These are phyloP conservation scores for Ophiostoma sp. DNA, from an alignment of 2,329 filamentous ascomycete species.

Conservation along the genomic window DNA sequence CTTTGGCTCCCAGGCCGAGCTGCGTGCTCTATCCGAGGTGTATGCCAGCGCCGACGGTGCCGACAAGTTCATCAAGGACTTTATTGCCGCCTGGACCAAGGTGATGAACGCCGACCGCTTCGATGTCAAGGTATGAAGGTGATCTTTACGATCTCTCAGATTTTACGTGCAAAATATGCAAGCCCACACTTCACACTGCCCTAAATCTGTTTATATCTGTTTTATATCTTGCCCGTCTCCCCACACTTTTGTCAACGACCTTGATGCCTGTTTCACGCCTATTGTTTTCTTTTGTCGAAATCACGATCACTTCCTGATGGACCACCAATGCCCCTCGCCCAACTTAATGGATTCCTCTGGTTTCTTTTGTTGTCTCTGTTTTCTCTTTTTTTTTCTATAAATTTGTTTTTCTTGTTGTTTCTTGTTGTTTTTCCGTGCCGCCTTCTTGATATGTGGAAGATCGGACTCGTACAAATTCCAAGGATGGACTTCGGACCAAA, in stretches of 20 bases:
- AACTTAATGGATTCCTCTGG: not conserved
- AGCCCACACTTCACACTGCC: not conserved
- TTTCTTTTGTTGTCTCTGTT: not conserved
- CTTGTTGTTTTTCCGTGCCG: not conserved
- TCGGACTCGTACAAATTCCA: conserved; percentile 5
- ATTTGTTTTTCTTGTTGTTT: not conserved
- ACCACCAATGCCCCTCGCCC: not conserved
- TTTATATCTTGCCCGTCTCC: not conserved
- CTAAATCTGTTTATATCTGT: not conserved
- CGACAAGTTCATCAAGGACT: conserved; percentile 65
- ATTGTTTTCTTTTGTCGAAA: not conserved
- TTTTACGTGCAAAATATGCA: not conserved
- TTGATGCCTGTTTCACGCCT: not conserved
- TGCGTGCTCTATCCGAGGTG: conserved; percentile 65
- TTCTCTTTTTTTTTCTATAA: not conserved
- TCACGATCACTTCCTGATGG: conserved; percentile 1
- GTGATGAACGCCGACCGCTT: conserved; percentile 69
- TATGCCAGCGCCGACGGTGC: conserved; percentile 57
- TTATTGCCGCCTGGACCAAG: conserved; percentile 67
- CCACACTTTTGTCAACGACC: conserved; percentile 1
- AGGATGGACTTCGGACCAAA: conserved; percentile 3
- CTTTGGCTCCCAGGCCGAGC: conserved; percentile 66
- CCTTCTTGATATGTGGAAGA: conserved; percentile 5
- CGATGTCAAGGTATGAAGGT: conserved; percentile 41
- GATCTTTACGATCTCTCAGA: not conserved